A percentile compares a stretch with the other conserved stretches of the same genome.
These are phyloP conservation scores for Penicillium decumbens DNA, from an alignment of 2,329 filamentous ascomycete genomes.

Conservation along the genomic window DNA sequence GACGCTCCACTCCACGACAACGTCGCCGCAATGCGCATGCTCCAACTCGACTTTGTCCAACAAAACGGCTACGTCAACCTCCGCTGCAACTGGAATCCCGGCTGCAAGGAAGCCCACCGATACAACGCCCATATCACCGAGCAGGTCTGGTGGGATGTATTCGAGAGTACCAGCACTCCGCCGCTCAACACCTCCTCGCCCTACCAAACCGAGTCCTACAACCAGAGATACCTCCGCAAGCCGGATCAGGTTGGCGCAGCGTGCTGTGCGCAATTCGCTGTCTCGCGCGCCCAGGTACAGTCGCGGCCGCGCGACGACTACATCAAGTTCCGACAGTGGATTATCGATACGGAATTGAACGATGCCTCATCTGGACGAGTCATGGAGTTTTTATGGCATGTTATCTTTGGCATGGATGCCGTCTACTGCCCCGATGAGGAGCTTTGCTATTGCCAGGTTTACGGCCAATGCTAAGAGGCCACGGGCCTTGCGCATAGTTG, in stretches of 20 bases:
- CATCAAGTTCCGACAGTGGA: constrained; percentile 55
- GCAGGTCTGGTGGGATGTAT: constrained; percentile 36
- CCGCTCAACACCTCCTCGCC: constrained; percentile 26
- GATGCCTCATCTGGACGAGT: constrained; percentile 57
- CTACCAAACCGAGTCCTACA: constrained; percentile 1
- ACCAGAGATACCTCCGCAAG: constrained; percentile 35
- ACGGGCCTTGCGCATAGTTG: neutral
- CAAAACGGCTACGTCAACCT: constrained; percentile 57
- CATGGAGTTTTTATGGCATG: constrained; percentile 64
- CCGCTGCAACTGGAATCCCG: constrained; percentile 56
- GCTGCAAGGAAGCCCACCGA: constrained; percentile 43
- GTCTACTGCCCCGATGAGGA: constrained; percentile 38
- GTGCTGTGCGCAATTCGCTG: constrained; percentile 64
- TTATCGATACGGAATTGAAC: constrained; percentile 52
- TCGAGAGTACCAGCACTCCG: constrained; percentile 39
- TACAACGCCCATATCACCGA: constrained; percentile 36
- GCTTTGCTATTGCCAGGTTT: constrained; percentile 37
- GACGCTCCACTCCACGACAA: constrained; percentile 54
- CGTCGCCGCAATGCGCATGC: constrained; percentile 48
- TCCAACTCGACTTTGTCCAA: constrained; percentile 50
- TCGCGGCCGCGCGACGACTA: constrained; percentile 52
- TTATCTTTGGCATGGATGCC: constrained; percentile 46
- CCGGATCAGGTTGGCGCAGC: constrained; percentile 52
- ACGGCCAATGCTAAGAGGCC: constrained; percentile 29
- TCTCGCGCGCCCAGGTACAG: constrained; percentile 52